Base-by-base conservation (phyloP, 371 early-diverging fungal species). In the Saksenaea vasiformis region DNA sequence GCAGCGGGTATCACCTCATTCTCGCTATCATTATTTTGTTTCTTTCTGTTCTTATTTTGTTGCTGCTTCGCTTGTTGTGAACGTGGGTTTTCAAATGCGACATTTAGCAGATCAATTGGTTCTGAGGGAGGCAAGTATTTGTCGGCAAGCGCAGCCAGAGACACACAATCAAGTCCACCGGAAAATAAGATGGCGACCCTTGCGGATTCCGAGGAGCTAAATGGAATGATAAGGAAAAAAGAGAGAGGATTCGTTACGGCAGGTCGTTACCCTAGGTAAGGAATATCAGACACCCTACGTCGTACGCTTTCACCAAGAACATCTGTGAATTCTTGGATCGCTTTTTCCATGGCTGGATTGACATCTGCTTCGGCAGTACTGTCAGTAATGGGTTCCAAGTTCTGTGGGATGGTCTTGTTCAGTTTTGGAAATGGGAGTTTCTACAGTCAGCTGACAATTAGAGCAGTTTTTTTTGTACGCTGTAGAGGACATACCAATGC, bases 71-170 rank as follows among this genome's bases (percentile, higher is more conserved):
- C 76, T 56, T 72, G 76, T 51, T 77, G 73, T 19, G 81, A 62
- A 7, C 98, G 83, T 14, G 96, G 97, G 66, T 97, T 97, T 62
- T 96, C 97, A 73, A 98, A 98, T 3, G 95, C 93, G 4, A 97
- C 97, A 72, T 97, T 97, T 26, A 98, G 71, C n/a, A 98, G 74
- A 72, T 98, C 97, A 47, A 97, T 93, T 0, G 92, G 85, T 60
- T 91, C 92, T 3, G 79, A 69, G 0, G 66, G 47, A 0, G 95
- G 93, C 2, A 97, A 65, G 51, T 86, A 76, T 10, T 70, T 70
- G 65, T 94, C 81, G 0, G 91, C 89, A 4, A 96, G 75, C 0
- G 90, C 92, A 0, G 97, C 97, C 8, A 98, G 77, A 35, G 87
- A 78, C 3, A 90, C 89, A 76, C 96, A 98, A 70, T 98, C 98